Evolutionary conservation across 2,329 filamentous ascomycete genomes (phyloP).

Genomic region (Drechslerella coelobrocha): DNA sequence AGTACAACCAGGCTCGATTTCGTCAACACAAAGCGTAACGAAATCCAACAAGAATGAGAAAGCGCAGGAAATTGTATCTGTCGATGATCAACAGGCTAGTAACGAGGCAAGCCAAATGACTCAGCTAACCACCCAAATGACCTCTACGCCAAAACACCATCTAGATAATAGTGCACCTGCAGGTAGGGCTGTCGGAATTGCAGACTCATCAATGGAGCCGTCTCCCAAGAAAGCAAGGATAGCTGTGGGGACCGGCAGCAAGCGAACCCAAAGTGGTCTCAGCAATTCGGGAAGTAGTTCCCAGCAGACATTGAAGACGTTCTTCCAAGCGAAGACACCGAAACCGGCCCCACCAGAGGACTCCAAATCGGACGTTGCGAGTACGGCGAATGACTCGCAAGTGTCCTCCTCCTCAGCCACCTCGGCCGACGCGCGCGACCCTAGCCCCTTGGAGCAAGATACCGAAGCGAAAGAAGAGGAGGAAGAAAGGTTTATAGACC

Average conservation of each 20-base stretch:
- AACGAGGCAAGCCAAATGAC: background rate
- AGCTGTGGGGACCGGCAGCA: background rate
- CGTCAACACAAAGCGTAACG: constrained; percentile 25
- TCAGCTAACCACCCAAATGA: constrained; percentile 60
- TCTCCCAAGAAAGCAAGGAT: constrained; percentile 36
- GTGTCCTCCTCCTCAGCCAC: constrained; percentile 6
- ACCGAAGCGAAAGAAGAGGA: constrained; percentile 55
- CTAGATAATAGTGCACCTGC: background rate
- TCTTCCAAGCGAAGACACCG: constrained; percentile 17
- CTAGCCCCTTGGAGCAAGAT: background rate
- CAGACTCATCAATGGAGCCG: constrained; percentile 15
- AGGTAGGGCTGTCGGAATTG: background rate
- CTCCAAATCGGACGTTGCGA: background rate
- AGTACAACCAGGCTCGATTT: constrained; percentile 59
- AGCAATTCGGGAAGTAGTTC: background rate
- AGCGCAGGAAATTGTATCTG: constrained; percentile 48
- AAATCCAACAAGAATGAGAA: constrained; percentile 51
- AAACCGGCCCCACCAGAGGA: constrained; percentile 1
- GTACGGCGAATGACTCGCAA: constrained; percentile 18
- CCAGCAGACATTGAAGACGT: constrained; percentile 14
- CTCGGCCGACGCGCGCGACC: background rate
- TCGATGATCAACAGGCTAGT: constrained; percentile 13
- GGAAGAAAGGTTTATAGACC: constrained; percentile 67
- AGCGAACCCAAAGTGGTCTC: constrained; percentile 1
- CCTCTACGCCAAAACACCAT: constrained; percentile 58